Evolutionary conservation across 2,329 filamentous ascomycete species (phyloP), one percentile per base, ranked within the genome.

Genomic region (Neonectria coccinea): DNA sequence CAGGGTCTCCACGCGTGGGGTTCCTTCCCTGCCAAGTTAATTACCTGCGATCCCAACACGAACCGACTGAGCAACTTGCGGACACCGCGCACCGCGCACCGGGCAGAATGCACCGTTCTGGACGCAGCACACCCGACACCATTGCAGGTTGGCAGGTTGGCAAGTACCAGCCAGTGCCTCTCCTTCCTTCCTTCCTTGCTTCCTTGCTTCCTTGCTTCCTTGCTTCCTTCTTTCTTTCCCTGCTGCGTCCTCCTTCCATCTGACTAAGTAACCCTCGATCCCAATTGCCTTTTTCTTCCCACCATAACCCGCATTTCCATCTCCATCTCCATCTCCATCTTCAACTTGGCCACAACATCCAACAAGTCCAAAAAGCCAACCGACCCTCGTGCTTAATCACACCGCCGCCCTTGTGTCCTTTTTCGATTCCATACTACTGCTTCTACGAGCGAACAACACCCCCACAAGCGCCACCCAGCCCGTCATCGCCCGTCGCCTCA

Each of bases 1-100:
- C 39, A 25, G 25, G 25, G 29, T 29, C 41, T 44, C 18, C 41
- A 20, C 41, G 41, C n/a, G 5, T 8, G 20, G 2, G 41, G 41
- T 22, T 45, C 42, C 20, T 47, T 47, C 47, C 25, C 25, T 29
- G 25, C 25, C 29, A 31, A 31, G 47, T n/a, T 33, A 20, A 33
- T 18, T 51, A 51, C 27, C 18, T 51, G 22, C 10, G 39, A 51
- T 51, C 29, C 48, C 48, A 51, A 33, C 48, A 50, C 47, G 47
- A 50, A 50, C 47, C 36, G 36, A 39, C 39, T 42, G 7, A 5
- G 29, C 9, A 29, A 29, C 29, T 29, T 29, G 8, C 16, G 36
- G 36, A 2, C 36, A 39, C 36, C 31, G 31, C 10, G 11, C 31
- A 12, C 10, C 10, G 31, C 10, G 31, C 31, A 33, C 36, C 14